These are phyloP conservation scores for Pseudogymnoascus sp. DNA, from an alignment of 2,329 filamentous ascomycete genomes.

Conservation along the genomic window DNA sequence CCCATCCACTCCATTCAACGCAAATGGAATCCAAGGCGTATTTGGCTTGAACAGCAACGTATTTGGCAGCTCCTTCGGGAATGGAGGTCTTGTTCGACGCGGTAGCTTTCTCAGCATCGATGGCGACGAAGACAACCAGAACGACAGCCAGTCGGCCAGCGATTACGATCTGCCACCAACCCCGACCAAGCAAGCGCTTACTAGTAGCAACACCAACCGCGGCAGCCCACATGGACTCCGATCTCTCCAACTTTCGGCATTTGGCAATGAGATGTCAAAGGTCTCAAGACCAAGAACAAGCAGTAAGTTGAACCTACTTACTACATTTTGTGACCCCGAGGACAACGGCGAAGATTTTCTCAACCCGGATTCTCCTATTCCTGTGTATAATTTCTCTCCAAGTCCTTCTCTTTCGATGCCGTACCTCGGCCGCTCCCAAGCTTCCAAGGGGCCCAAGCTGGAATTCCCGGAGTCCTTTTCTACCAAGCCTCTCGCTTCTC, in stretches of 20 bases:
- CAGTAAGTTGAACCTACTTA: constrained; percentile 30
- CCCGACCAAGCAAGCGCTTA: constrained; percentile 65
- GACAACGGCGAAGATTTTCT: constrained; percentile 24
- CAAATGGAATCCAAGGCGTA: constrained; percentile 41
- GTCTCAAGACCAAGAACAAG: constrained; percentile 25
- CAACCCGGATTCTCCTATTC: constrained; percentile 28
- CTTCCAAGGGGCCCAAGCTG: constrained; percentile 27
- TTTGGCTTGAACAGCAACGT: constrained; percentile 51
- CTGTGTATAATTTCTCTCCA: constrained; percentile 29
- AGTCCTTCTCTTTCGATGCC: constrained; percentile 31
- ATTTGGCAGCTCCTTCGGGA: constrained; percentile 49
- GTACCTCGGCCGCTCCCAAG: constrained; percentile 33
- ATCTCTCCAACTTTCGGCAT: constrained; percentile 21
- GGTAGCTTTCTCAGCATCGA: constrained; percentile 76
- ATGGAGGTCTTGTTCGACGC: constrained; percentile 34
- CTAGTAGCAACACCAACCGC: constrained; percentile 16
- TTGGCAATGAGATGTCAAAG: constrained; percentile 21
- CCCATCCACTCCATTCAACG: constrained; percentile 75
- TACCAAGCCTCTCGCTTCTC: constrained; percentile 23
- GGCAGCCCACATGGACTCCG: constrained; percentile 26
- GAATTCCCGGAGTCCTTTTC: constrained; percentile 21
- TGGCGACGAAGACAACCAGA: constrained; percentile 58
- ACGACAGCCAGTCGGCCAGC: constrained; percentile 48
- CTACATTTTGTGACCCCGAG: constrained; percentile 22
- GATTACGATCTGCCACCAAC: constrained; percentile 83